phyloP scores from a whole-genome alignment of 2,329 filamentous ascomycete genomes.

The Apiospora phragmitis region DNA sequence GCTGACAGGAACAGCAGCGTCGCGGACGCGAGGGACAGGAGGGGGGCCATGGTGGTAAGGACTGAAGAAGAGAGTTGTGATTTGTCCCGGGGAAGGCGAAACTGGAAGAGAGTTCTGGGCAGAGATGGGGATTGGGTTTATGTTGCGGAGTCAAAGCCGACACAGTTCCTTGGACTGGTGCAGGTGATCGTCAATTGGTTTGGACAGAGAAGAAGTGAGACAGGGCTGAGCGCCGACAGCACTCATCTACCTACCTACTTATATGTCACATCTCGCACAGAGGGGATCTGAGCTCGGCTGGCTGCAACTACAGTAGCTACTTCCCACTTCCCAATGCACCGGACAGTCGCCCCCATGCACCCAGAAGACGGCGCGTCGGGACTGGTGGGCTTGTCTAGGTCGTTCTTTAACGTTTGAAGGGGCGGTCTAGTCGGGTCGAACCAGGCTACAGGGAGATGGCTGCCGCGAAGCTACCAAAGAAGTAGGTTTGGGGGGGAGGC shows the following conservation, averaged over 20 bases:
- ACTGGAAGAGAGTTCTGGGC: no score
- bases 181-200: conserved; percentile 4
- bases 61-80: not conserved
- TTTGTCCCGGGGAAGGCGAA: not conserved
- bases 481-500: not conserved
- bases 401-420: not conserved
- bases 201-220: not conserved
- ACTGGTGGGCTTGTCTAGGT: not conserved
- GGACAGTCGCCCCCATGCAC: not conserved
- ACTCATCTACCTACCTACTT: not conserved
- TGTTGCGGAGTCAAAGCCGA: not conserved
- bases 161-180: not conserved
- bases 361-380: not conserved
- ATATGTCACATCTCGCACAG: not conserved
- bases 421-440: not conserved
- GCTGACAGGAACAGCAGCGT: conserved; percentile 39
- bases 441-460: not conserved
- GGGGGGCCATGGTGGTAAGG: conserved; percentile 39
- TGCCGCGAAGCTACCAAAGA: not conserved
- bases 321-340: not conserved
- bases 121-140: not conserved
- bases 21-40: conserved; percentile 34
- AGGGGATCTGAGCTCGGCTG: not conserved
- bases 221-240: not conserved
- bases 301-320: not conserved